Evolutionary conservation across 129 eudicot genomes (phyloP).

Genomic region (Tagetes erecta): DNA sequence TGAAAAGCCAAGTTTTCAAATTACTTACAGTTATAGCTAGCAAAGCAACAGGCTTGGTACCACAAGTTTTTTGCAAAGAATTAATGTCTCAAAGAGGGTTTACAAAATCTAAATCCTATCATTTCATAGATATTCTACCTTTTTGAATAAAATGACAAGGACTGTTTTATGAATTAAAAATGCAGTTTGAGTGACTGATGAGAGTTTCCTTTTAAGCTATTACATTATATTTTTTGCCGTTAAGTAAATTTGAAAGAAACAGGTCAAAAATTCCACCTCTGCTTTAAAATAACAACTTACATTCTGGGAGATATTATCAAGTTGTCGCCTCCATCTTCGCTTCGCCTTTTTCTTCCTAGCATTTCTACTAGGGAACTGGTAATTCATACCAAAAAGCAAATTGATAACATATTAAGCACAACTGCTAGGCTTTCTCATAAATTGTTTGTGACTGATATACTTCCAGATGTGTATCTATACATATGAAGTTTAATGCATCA

Average conservation of each 20-base stretch:
- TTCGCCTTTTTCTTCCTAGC: slow-evolving; percentile 70
- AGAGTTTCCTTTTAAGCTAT: neutral
- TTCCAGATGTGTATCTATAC: neutral
- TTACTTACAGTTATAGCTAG: slow-evolving; percentile 25
- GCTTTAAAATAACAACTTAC: slow-evolving; percentile 23
- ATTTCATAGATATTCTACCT: too few relatives aligned
- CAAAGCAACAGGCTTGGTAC: too few relatives aligned
- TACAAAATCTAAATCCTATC: too few relatives aligned
- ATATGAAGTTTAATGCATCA: neutral
- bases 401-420: neutral
- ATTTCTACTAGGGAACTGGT: slow-evolving; percentile 83
- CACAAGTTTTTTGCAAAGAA: too few relatives aligned
- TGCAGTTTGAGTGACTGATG: too few relatives aligned
- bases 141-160: too few relatives aligned
- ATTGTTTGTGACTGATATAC: neutral
- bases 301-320: slow-evolving; percentile 48
- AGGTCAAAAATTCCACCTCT: neutral
- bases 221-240: neutral
- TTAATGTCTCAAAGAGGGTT: too few relatives aligned
- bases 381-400: slow-evolving; percentile 14
- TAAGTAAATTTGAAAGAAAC: neutral
- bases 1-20: neutral
- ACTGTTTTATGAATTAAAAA: too few relatives aligned
- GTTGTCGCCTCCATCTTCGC: slow-evolving; percentile 64
- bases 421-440: neutral